Percentiles rank a stretch among this genome's conserved stretches.
phyloP scores from a whole-genome alignment of 129 eudicot species.

The Ambrosia artemisiifolia region DNA sequence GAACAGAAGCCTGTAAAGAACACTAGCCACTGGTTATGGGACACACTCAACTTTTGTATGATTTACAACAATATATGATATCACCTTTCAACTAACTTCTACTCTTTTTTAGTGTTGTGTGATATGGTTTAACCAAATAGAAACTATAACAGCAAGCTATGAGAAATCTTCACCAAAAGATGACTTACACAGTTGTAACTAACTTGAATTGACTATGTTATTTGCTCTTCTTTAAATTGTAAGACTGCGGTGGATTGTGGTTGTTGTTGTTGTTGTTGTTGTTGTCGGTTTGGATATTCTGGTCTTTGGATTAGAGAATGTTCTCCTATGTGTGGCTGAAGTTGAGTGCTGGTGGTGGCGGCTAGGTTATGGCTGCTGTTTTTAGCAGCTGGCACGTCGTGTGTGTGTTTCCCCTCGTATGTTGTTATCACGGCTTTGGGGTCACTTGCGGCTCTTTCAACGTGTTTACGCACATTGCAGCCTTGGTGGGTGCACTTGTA shows the following conservation, averaged over 20 bases:
- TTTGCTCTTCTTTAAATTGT: slow-evolving; percentile 78
- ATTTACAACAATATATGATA: slow-evolving; percentile 23
- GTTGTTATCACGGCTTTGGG: slow-evolving; percentile 94
- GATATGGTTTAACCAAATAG: slow-evolving; percentile 15
- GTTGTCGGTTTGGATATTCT: slow-evolving; percentile 50
- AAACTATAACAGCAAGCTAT: slow-evolving; percentile 24
- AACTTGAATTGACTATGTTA: slow-evolving; percentile 28
- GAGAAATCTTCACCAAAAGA: slow-evolving; percentile 13
- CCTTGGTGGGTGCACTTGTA: slow-evolving; percentile 78
- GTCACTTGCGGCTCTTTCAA: slow-evolving; percentile 84
- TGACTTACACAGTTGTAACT: background rate
- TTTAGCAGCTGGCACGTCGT: slow-evolving; percentile 80
- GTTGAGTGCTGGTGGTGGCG: slow-evolving; percentile 36
- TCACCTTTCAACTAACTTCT: slow-evolving; percentile 31
- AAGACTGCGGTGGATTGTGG: slow-evolving; percentile 48
- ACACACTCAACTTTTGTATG: slow-evolving; percentile 24
- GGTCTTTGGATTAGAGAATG: slow-evolving; percentile 34
- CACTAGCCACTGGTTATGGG: slow-evolving; percentile 21
- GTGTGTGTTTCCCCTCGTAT: slow-evolving; percentile 89
- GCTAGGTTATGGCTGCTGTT: slow-evolving; percentile 69
- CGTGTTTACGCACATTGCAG: slow-evolving; percentile 83
- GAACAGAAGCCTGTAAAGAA: slow-evolving; percentile 17
- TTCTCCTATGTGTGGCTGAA: slow-evolving; percentile 42
- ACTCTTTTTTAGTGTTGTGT: slow-evolving; percentile 21
- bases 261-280: slow-evolving; percentile 56